Percentiles rank a stretch among this genome's conserved stretches.
phyloP scores from a whole-genome alignment of 352 stramenopile genomes.

The Halophytophthora polymorphica region DNA sequence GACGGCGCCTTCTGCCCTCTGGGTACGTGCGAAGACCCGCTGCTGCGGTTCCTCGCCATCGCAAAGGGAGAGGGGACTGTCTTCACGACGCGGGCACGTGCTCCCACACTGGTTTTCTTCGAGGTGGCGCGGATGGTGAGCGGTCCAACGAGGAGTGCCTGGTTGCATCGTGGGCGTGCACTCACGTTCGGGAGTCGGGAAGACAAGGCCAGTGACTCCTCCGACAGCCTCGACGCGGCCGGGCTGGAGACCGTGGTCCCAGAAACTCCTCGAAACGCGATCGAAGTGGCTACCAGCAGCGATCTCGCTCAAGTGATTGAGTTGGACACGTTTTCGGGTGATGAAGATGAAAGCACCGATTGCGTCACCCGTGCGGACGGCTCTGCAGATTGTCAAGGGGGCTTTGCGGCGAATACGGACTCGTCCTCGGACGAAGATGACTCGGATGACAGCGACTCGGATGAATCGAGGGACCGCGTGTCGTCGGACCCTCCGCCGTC shows the following conservation, averaged over 20 bases:
- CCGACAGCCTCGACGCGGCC: slow-evolving; percentile 17
- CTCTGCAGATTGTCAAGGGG: slow-evolving; percentile 7
- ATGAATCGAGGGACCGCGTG: slow-evolving; percentile 56
- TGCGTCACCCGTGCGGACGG: slow-evolving; percentile 23
- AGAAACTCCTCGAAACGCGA: slow-evolving; percentile 47
- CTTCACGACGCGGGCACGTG: slow-evolving; percentile 85
- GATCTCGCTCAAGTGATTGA: slow-evolving; percentile 68
- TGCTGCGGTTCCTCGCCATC: slow-evolving; percentile 67
- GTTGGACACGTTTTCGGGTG: slow-evolving; percentile 42
- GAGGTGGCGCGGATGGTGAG: slow-evolving; percentile 61
- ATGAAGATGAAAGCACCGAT: slow-evolving; percentile 32
- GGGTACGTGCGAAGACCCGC: slow-evolving; percentile 55
- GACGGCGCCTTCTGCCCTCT: slow-evolving; percentile 68
- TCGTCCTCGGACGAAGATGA: slow-evolving; percentile 16
- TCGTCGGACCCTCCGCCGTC: slow-evolving; percentile 43
- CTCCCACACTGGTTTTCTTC: slow-evolving; percentile 82
- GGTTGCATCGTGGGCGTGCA: slow-evolving; percentile 47
- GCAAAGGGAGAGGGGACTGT: slow-evolving; percentile 70
- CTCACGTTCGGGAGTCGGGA: slow-evolving; percentile 36
- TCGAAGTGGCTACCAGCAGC: slow-evolving; percentile 71
- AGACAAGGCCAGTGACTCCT: slow-evolving; percentile 18
- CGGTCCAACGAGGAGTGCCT: slow-evolving; percentile 39
- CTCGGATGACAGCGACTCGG: slow-evolving; percentile 31
- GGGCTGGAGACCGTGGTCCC: slow-evolving; percentile 12
- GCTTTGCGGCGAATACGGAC: slow-evolving; percentile 13